These are phyloP conservation scores for Yarrowia sp. DNA, from an alignment of 805 yeast species.

Conservation along the genomic window DNA sequence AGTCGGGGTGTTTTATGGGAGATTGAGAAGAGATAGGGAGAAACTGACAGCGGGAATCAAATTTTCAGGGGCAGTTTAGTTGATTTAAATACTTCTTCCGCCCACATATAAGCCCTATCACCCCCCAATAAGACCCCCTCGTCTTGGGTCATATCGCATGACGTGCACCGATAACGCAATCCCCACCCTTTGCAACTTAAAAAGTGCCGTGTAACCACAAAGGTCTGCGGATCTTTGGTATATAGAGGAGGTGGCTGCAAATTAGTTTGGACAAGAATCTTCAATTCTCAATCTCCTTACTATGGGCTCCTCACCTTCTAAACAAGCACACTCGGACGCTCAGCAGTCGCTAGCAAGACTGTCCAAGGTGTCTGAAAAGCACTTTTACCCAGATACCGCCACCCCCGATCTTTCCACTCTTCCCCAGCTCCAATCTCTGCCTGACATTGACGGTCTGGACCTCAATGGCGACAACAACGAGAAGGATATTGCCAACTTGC, in stretches of 20 bases:
- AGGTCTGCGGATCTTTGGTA: neutral
- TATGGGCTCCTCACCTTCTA: slow-evolving; percentile 30
- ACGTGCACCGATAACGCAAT: slow-evolving; percentile 38
- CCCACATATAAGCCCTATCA: neutral
- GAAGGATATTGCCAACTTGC: slow-evolving; percentile 39
- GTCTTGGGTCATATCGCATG: neutral
- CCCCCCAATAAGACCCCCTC: neutral
- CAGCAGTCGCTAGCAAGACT: slow-evolving; percentile 24
- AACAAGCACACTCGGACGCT: slow-evolving; percentile 20
- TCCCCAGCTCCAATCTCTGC: slow-evolving; percentile 15
- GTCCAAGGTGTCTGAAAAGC: slow-evolving; percentile 30
- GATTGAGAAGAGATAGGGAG: no score
- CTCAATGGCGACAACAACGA: slow-evolving; percentile 9
- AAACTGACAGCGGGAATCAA: no score
- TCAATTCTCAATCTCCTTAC: neutral
- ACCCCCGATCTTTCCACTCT: slow-evolving; percentile 20
- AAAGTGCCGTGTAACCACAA: slow-evolving; percentile 34
- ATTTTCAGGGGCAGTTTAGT: no score
- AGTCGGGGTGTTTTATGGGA: no score
- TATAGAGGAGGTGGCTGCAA: neutral
- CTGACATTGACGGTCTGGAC: slow-evolving; percentile 30
- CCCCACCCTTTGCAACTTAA: slow-evolving; percentile 31
- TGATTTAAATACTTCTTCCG: no score
- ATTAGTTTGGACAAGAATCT: neutral
- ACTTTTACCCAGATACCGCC: slow-evolving; percentile 19